These are phyloP conservation scores for Curvularia verruculosa DNA, from an alignment of 2,329 filamentous ascomycete species.

Conservation along the genomic window DNA sequence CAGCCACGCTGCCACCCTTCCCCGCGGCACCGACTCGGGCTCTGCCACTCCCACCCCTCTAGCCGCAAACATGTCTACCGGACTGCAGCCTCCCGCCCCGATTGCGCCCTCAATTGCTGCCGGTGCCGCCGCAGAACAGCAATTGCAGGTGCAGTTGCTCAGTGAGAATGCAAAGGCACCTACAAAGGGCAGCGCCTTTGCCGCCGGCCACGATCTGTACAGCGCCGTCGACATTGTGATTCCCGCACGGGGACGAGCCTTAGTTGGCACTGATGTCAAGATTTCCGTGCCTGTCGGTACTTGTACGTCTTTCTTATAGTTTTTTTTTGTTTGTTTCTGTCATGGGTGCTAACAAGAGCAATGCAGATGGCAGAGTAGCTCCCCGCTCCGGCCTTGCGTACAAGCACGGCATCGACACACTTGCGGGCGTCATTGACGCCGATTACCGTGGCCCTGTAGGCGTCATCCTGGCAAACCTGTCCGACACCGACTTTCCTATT, in stretches of 20 bases:
- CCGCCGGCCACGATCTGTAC: slow-evolving; percentile 95
- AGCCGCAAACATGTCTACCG: slow-evolving; percentile 18
- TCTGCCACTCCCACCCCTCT: slow-evolving; percentile 47
- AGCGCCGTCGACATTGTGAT: slow-evolving; percentile 74
- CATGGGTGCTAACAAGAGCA: neutral
- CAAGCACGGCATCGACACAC: slow-evolving; percentile 96
- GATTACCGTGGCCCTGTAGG: slow-evolving; percentile 96
- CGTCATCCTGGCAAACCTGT: slow-evolving; percentile 93
- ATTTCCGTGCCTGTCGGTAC: slow-evolving; percentile 91
- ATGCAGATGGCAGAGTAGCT: slow-evolving; percentile 81
- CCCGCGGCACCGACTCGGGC: slow-evolving; percentile 41
- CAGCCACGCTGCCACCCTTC: slow-evolving; percentile 33
- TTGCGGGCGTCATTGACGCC: slow-evolving; percentile 95
- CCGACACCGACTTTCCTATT: slow-evolving; percentile 78
- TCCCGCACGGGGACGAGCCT: slow-evolving; percentile 79
- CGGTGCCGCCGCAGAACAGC: slow-evolving; percentile 48
- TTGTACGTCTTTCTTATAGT: slow-evolving; percentile 65
- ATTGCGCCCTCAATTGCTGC: slow-evolving; percentile 33
- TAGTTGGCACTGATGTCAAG: slow-evolving; percentile 89
- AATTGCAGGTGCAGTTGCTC: slow-evolving; percentile 89
- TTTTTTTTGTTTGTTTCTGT: neutral
- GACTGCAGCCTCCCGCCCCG: slow-evolving; percentile 30
- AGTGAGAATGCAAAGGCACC: slow-evolving; percentile 78
- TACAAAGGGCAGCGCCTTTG: slow-evolving; percentile 85
- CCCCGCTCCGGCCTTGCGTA: slow-evolving; percentile 88